Evolutionary conservation across 495 filamentous ascomycete species (phyloP), one percentile per base, ranked within the genome.

Genomic region (Penicillium ucsense): DNA sequence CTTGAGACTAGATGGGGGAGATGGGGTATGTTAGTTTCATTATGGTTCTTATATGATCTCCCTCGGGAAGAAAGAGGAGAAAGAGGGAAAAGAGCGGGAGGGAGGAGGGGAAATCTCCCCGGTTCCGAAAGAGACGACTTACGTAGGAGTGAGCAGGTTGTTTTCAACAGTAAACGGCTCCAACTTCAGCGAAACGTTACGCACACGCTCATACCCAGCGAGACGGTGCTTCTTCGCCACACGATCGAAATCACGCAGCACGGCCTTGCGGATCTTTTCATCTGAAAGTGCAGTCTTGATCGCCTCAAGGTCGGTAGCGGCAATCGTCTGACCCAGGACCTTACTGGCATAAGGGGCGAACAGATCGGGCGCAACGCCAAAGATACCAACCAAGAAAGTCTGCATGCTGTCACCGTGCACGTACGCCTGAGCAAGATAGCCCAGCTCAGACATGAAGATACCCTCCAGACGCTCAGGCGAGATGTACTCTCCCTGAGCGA

Each of bases 401-500:
- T 95, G 84, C 49, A 84, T 70, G 47, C 84, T 83, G 59, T 98
- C 92, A 35, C 92, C 92, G 64, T 98, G 91, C 32, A 96, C 86
- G 52, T 88, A 95, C 3, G 80, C 91, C 60, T 84, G 84, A 39
- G 81, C 77, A 27, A 97, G 70, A 47, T 87, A 79, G 50, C 77
- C 84, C 45, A 83, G 77, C 70, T 84, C 85, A 35, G 85, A 85
- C 48, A 95, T 76, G 62, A 89, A 87, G 11, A 94, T 81, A 68
- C 95, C 95, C 75, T 98, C 92, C 58, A 98, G 83, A 31, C 91
- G 86, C 71, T 98, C 92, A 28, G 92, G 92, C 31, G 89, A 96
- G 55, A 98, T 87, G 65, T 98, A 98, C 72, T 98, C 92, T 63
- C 92, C 92, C 64, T 98, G 92, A 0, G 92, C 85, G 38, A 98